phyloP scores from a whole-genome alignment of 106 monocot species.

The Chionographis japonica region DNA sequence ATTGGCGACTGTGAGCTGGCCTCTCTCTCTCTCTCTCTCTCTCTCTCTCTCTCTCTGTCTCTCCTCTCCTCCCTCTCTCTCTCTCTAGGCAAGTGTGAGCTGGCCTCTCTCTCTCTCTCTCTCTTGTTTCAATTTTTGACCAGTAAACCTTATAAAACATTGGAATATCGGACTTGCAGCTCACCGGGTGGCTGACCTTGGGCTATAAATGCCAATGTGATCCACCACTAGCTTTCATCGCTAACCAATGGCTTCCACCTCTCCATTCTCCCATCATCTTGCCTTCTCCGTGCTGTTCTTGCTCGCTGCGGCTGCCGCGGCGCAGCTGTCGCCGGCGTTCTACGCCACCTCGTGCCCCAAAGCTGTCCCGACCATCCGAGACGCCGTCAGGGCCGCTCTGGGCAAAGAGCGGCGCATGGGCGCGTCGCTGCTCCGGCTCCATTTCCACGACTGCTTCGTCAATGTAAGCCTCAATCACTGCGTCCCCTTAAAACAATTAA shows the following conservation, averaged over 20 bases:
- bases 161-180: too few relatives aligned
- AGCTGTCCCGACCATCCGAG: constrained; percentile 40
- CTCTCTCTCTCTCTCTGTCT: too few relatives aligned
- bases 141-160: too few relatives aligned
- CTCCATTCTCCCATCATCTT: background rate
- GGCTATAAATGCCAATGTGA: background rate
- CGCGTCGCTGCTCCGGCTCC: constrained; percentile 55
- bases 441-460: constrained; percentile 76
- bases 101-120: too few relatives aligned
- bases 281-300: constrained; percentile 13
- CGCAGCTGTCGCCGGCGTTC: constrained; percentile 55
- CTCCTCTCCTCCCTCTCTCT: too few relatives aligned
- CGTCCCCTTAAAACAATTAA: too few relatives aligned
- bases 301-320: constrained; percentile 14
- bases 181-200: too few relatives aligned
- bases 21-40: too few relatives aligned
- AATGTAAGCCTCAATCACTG: constrained; percentile 26
- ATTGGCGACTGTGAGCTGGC: too few relatives aligned
- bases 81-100: too few relatives aligned
- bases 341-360: constrained; percentile 43
- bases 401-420: constrained; percentile 44
- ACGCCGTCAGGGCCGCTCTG: constrained; percentile 33
- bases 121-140: too few relatives aligned
- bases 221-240: too few relatives aligned
- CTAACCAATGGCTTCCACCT: constrained; percentile 10